These are phyloP conservation scores for Lolium rigidum DNA, from an alignment of 176 grass and related monocot genomes.

Conservation along the genomic window DNA sequence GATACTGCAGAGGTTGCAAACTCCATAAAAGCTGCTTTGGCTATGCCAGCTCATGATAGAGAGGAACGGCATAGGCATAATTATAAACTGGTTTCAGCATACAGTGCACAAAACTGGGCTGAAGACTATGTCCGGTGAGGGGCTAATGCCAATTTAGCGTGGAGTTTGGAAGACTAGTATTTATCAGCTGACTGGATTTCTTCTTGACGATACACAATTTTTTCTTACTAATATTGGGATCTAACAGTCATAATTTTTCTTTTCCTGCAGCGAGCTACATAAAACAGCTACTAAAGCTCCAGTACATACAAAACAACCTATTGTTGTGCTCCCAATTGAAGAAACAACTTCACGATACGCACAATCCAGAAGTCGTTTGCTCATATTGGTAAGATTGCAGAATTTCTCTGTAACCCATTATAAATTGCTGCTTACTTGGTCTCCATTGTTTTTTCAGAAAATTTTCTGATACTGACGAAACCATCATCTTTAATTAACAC, in stretches of 20 bases:
- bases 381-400: conserved; percentile 74
- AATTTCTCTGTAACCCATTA: not conserved
- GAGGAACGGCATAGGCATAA: conserved; percentile 93
- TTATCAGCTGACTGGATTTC: not conserved
- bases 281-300: conserved; percentile 76
- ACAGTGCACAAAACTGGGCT: conserved; percentile 95
- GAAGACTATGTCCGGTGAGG: conserved; percentile 84
- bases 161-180: not conserved
- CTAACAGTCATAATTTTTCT: conserved; percentile 21
- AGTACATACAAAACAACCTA: conserved; percentile 65
- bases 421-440: not conserved
- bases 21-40: conserved; percentile 63
- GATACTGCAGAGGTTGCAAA: conserved; percentile 76
- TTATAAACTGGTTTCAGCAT: conserved; percentile 77
- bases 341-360: conserved; percentile 57
- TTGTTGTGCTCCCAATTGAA: conserved; percentile 55
- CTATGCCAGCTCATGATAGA: conserved; percentile 65
- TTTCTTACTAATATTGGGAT: not conserved
- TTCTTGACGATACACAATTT: conserved; percentile 8
- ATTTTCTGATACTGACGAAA: not conserved
- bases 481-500: too few species aligned
- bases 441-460: not conserved
- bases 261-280: conserved; percentile 76
- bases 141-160: not conserved
- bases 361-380: conserved; percentile 68